Base-by-base conservation (phyloP, 164 flowering plant genomes). In the Annona squamosa region DNA sequence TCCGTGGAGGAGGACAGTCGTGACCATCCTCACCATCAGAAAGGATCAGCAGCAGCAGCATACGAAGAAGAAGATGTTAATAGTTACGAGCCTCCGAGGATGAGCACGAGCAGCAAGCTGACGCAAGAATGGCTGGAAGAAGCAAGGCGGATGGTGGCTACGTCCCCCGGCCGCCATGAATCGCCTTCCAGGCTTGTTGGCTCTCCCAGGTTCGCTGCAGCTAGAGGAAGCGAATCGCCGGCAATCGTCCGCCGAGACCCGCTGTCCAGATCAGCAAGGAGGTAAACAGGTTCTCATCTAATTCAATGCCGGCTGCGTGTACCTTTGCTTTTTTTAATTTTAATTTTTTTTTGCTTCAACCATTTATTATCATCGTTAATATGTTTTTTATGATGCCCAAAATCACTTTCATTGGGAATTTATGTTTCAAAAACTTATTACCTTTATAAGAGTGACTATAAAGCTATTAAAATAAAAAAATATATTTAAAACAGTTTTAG, bases 121-220 rank as follows among this genome's bases (percentile, higher is more conserved):
- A 87, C 92, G 16, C 90, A 89, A 64, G 90, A 89, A 65, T 90
- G 92, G 95, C 85, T 90, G 1, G 82, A 85, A 48, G 92, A 90
- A 75, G 95, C 95, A 18, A 82, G 80, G 76, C 81, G 84, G 26
- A 77, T 90, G 74, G 87, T 90, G n/a, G 89, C 92, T 9, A 75
- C 84, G 2, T 89, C 92, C 44, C 89, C 91, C 52, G 2, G 83
- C 0, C 77, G 89, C 18, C 44, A 78, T 61, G 86, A 81, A 5
- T 90, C 92, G 4, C 90, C 95, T 2, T 68, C 86, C 9, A 76
- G 87, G 16, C 81, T 81, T 3, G 68, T 69, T 45, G 90, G 89
- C 3, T 87, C 95, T 0, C 91, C 95, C 0, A 72, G 89, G 74
- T 90, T 87, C 67, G 90, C 83, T 0, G 77, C 82, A 0, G 73